phyloP scores from a whole-genome alignment of 2,329 filamentous ascomycete genomes.

The Endothia cerciana region DNA sequence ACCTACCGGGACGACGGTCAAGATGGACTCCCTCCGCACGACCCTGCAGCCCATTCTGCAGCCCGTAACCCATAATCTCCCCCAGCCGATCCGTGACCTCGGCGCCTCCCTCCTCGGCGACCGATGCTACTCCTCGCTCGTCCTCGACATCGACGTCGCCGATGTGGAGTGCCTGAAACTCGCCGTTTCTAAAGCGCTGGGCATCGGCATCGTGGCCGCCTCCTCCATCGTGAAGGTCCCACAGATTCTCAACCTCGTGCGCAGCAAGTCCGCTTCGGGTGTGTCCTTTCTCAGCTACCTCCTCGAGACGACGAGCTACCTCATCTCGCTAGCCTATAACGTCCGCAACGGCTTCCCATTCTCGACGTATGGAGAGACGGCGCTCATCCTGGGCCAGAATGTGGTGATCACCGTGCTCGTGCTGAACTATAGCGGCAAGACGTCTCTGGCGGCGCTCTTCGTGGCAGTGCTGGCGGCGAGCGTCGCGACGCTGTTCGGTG shows the following conservation, averaged over 20 bases:
- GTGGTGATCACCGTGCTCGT: constrained; percentile 86
- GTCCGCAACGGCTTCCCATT: constrained; percentile 90
- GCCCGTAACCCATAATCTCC: constrained; percentile 74
- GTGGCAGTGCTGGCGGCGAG: constrained; percentile 74
- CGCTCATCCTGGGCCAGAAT: constrained; percentile 90
- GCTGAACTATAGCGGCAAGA: constrained; percentile 76
- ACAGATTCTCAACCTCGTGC: constrained; percentile 90
- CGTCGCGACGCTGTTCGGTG: constrained; percentile 71
- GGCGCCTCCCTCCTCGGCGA: constrained; percentile 80
- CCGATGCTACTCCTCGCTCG: constrained; percentile 81
- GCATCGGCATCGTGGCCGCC: constrained; percentile 89
- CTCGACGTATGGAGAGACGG: constrained; percentile 95
- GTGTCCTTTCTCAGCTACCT: constrained; percentile 90
- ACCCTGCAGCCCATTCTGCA: constrained; percentile 70
- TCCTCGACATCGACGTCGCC: constrained; percentile 82
- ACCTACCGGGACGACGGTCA: constrained; percentile 8
- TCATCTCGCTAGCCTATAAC: constrained; percentile 92
- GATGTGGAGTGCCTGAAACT: constrained; percentile 83
- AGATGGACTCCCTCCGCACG: constrained; percentile 65
- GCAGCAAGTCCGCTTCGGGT: constrained; percentile 78
- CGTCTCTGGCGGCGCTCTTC: constrained; percentile 72
- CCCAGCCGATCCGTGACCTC: constrained; percentile 72
- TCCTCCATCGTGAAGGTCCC: constrained; percentile 94
- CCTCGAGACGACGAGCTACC: constrained; percentile 85
- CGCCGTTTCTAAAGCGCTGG: constrained; percentile 87